These are phyloP conservation scores for Hypoxylon subgilvum DNA, from an alignment of 495 filamentous ascomycete species.

Conservation along the genomic window DNA sequence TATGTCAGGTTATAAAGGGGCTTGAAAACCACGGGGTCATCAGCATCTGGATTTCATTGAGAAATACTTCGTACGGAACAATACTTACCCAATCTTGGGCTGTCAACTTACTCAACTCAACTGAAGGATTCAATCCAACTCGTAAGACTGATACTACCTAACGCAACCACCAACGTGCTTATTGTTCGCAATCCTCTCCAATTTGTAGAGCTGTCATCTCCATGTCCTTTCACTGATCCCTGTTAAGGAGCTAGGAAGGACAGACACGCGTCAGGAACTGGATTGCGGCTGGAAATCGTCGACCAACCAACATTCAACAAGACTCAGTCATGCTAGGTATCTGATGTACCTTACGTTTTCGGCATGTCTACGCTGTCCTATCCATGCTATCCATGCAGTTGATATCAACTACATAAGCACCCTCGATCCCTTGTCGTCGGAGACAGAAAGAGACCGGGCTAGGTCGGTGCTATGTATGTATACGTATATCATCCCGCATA, in stretches of 20 bases:
- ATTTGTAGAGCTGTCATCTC: slow-evolving; percentile 11
- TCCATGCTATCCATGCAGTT: slow-evolving; percentile 29
- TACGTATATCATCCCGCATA: too few relatives aligned
- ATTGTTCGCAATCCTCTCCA: slow-evolving; percentile 9
- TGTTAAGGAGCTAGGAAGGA: slow-evolving; percentile 4
- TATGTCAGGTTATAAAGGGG: too few relatives aligned
- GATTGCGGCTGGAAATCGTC: slow-evolving; percentile 21
- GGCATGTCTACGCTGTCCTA: slow-evolving; percentile 28
- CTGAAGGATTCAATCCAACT: slow-evolving; percentile 17
- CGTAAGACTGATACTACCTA: slow-evolving; percentile 5
- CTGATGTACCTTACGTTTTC: slow-evolving; percentile 33
- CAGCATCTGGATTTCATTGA: too few relatives aligned
- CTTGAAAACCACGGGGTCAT: too few relatives aligned
- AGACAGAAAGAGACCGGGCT: background rate
- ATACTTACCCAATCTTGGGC: too few relatives aligned
- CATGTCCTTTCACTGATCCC: slow-evolving; percentile 5
- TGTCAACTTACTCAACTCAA: too few relatives aligned
- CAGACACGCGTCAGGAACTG: slow-evolving; percentile 20
- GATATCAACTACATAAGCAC: slow-evolving; percentile 24
- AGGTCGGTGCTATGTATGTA: too few relatives aligned
- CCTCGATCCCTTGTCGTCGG: slow-evolving; percentile 11
- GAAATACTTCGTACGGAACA: too few relatives aligned
- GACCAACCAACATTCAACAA: slow-evolving; percentile 17
- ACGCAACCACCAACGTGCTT: slow-evolving; percentile 15
- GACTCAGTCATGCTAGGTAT: slow-evolving; percentile 4